Conservation (phyloP, 2,329 filamentous ascomycete species). For the Alternaria sp. region DNA sequence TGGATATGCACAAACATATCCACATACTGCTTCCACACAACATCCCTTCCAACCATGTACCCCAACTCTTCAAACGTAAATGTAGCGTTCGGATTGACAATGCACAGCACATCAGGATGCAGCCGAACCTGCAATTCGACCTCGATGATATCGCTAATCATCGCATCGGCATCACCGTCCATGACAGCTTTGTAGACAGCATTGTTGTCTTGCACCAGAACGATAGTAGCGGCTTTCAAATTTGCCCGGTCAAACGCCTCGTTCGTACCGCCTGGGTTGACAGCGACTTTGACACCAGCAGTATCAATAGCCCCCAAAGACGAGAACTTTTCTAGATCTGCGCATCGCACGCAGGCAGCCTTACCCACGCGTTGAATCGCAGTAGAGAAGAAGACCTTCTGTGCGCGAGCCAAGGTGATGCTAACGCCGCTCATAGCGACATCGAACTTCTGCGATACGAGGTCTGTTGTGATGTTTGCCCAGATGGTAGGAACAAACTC, state of each 20-base stretch:
- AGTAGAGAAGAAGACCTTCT: constrained; percentile 15
- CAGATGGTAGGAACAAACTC: constrained; percentile 19
- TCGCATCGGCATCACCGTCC: constrained; percentile 15
- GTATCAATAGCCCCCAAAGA: constrained; percentile 17
- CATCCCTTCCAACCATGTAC: constrained; percentile 15
- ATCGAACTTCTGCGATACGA: constrained; percentile 12
- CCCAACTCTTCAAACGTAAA: constrained; percentile 21
- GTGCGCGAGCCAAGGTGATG: constrained; percentile 14
- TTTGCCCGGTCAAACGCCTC: constrained; percentile 22
- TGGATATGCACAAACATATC: constrained; percentile 16
- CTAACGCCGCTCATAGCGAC: constrained; percentile 22
- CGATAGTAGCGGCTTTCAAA: constrained; percentile 8
- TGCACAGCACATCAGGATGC: constrained; percentile 13
- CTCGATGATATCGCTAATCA: constrained; percentile 21
- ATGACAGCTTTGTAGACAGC: constrained; percentile 19
- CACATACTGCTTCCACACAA: constrained; percentile 20
- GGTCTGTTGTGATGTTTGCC: constrained; percentile 12
- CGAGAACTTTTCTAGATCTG: constrained; percentile 5
- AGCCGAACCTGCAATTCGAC: constrained; percentile 18
- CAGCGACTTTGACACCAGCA: constrained; percentile 15
- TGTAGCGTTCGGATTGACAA: constrained; percentile 10
- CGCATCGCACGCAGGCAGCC: constrained; percentile 17
- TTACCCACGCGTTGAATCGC: constrained; percentile 14
- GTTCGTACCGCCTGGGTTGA: constrained; percentile 19
- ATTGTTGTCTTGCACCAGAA: constrained; percentile 18